Conservation (phyloP, 2,329 filamentous ascomycete genomes). For the Venturia nashicola region DNA sequence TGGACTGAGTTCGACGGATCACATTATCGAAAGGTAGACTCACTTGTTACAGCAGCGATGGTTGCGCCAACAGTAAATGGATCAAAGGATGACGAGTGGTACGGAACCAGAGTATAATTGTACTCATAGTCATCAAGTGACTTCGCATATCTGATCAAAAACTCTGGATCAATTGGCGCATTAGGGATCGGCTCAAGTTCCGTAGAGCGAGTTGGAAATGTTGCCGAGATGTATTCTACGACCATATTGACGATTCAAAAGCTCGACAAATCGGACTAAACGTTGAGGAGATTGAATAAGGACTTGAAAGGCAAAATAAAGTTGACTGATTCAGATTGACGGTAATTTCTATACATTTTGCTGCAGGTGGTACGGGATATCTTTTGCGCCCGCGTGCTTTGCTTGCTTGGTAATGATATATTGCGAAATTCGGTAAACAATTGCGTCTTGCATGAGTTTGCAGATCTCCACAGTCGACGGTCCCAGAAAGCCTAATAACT, state of each 20-base stretch:
- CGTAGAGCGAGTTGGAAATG: slow-evolving; percentile 44
- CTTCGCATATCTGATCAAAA: slow-evolving; percentile 43
- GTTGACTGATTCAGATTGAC: not conserved
- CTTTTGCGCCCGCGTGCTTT: not conserved
- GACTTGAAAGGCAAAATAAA: not conserved
- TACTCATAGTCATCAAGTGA: slow-evolving; percentile 47
- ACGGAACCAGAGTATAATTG: slow-evolving; percentile 51
- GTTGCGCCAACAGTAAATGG: slow-evolving; percentile 48
- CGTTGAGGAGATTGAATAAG: not conserved
- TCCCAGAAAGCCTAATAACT: not conserved
- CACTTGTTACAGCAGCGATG: slow-evolving; percentile 40
- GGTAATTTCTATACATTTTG: not conserved
- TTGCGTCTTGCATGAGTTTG: slow-evolving; percentile 2
- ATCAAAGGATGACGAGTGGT: slow-evolving; percentile 43
- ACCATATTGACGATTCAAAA: not conserved
- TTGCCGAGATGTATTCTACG: slow-evolving; percentile 45
- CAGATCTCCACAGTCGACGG: not conserved
- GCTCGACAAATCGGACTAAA: not conserved
- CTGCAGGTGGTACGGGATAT: not conserved
- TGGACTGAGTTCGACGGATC: no score
- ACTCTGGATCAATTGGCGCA: slow-evolving; percentile 42
- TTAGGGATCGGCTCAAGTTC: slow-evolving; percentile 42
- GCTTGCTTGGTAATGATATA: not conserved
- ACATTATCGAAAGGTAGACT: not conserved
- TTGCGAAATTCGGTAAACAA: not conserved